These are phyloP conservation scores for Pouteria glomerata DNA, from an alignment of 148 eudicot genomes.

Conservation along the genomic window DNA sequence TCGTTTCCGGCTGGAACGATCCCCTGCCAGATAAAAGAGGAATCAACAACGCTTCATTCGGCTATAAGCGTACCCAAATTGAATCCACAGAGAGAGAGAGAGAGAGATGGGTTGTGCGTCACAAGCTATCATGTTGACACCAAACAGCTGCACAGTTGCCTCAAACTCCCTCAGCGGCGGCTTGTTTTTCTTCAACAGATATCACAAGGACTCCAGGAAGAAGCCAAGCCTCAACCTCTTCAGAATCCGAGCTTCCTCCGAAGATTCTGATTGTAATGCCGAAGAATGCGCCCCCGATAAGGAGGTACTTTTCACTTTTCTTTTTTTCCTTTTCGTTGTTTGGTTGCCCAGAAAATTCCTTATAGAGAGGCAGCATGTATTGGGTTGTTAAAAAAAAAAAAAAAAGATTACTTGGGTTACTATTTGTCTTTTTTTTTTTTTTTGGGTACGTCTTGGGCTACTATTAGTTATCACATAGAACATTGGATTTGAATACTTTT, in stretches of 20 bases:
- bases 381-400: too few relatives aligned
- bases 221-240: slow-evolving; percentile 11
- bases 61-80: not conserved
- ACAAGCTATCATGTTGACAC: slow-evolving; percentile 22
- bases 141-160: slow-evolving; percentile 23
- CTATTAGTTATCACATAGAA: too few relatives aligned
- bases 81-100: not conserved
- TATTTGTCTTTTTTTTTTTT: too few relatives aligned
- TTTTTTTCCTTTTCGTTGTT: not conserved
- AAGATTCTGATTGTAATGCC: slow-evolving; percentile 65
- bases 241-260: slow-evolving; percentile 57
- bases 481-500: too few relatives aligned
- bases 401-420: too few relatives aligned
- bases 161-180: slow-evolving; percentile 11
- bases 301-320: slow-evolving; percentile 50
- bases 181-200: slow-evolving; percentile 19
- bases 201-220: slow-evolving; percentile 14
- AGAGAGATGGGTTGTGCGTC: not conserved
- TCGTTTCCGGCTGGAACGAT: too few relatives aligned
- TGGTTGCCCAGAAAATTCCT: not conserved
- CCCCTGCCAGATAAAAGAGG: too few relatives aligned
- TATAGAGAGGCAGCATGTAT: too few relatives aligned
- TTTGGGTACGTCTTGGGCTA: too few relatives aligned
- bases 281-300: slow-evolving; percentile 98
- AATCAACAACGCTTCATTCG: too few relatives aligned